Base-by-base conservation (phyloP, 352 stramenopile species). In the Blastocystis sp. region DNA sequence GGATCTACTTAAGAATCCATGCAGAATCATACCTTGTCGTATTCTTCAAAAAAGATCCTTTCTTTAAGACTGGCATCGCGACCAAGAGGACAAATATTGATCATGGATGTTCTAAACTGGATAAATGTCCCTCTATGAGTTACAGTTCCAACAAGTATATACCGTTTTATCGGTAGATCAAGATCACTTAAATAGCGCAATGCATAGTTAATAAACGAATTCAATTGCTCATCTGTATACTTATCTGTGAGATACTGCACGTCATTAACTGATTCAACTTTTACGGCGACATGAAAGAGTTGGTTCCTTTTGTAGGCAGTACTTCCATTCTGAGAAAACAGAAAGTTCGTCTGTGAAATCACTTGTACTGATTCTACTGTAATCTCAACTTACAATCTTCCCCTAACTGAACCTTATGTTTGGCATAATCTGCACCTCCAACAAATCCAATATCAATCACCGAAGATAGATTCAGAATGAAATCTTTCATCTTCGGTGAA, bases 1-100 rank as follows among this genome's bases (percentile, higher is more conserved):
- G 77, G n/a, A 54, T 42, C 42, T 83, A 21, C 12, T 46, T 14
- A 5, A 51, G n/a, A 51, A 1, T 6, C 5, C 14, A 0, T 27
- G 43, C 12, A 14, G 11, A 21, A 46, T 19, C 63, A 1, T 51
- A 74, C 63, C 21, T 27, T n/a, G 29, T 87, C 77, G 21, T 75
- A 87, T 57, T 57, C 0, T 32, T 74, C 77, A 65, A 87, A 87
- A 3, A 32, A 57, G 1, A n/a, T 12, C 43, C 51, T 57, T 43
- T 87, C 77, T 1, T 27, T 1, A 19, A 37, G 16, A 12, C 39
- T 75, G 1, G 39, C 37, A 63, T 87, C 67, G 21, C 51, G 56
- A 29, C 77, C 77, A 11, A 87, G 74, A 29, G 77, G 77, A 57
- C 77, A 78, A 74, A 87, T 78, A 42, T 87, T 87, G 49, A 87